Conservation (phyloP, 2,329 filamentous ascomycete species). For the Herpotrichia juniperi region DNA sequence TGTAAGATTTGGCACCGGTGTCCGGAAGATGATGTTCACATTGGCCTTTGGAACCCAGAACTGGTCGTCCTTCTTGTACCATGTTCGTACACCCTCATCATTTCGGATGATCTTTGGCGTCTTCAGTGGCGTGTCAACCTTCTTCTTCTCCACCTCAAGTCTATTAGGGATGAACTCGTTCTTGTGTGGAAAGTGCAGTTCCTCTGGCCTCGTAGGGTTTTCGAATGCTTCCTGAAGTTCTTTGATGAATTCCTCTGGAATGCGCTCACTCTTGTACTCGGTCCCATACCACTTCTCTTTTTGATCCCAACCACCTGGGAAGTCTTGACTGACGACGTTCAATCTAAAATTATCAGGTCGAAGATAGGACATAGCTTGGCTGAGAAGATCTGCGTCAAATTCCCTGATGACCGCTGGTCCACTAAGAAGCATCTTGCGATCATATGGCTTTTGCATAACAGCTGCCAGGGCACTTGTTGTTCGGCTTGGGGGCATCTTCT, state of each 20-base stretch:
- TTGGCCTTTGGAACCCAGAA: slow-evolving; percentile 98
- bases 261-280: slow-evolving; percentile 83
- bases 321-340: slow-evolving; percentile 80
- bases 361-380: slow-evolving; percentile 73
- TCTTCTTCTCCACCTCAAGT: slow-evolving; percentile 93
- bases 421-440: slow-evolving; percentile 86
- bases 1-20: slow-evolving; percentile 77
- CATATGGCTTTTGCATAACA: slow-evolving; percentile 89
- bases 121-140: slow-evolving; percentile 75
- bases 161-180: slow-evolving; percentile 97
- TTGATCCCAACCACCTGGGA: slow-evolving; percentile 81
- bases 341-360: slow-evolving; percentile 89
- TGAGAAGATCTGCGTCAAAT: slow-evolving; percentile 80
- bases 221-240: slow-evolving; percentile 71
- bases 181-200: slow-evolving; percentile 84
- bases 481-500: slow-evolving; percentile 86
- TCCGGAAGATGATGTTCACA: slow-evolving; percentile 79
- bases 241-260: slow-evolving; percentile 75
- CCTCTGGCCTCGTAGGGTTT: slow-evolving; percentile 66
- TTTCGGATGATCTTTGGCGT: slow-evolving; percentile 84
- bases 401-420: slow-evolving; percentile 76
- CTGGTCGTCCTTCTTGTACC: slow-evolving; percentile 98
- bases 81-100: slow-evolving; percentile 78
- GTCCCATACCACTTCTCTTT: slow-evolving; percentile 99
- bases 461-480: slow-evolving; percentile 86